These are phyloP conservation scores for Zalaria obscura DNA, from an alignment of 2,329 filamentous ascomycete species.

Conservation along the genomic window DNA sequence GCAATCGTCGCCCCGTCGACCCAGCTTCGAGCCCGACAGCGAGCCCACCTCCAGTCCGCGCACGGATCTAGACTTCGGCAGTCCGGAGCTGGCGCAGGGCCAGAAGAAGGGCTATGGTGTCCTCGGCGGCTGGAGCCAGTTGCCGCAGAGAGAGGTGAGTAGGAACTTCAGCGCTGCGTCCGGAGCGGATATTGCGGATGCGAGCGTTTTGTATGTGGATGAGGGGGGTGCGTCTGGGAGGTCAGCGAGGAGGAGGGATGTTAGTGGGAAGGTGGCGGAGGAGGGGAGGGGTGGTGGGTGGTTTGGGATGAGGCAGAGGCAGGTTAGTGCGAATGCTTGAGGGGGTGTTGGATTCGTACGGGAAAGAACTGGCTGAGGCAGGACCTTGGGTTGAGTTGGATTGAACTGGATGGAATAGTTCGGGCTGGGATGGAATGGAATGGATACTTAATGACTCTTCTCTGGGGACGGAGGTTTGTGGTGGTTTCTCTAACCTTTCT, in stretches of 20 bases:
- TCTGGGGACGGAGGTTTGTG: too few relatives aligned
- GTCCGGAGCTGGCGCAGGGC: constrained; percentile 23
- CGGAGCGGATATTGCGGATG: constrained; percentile 30
- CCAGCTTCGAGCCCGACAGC: constrained; percentile 7
- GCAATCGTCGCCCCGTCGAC: too few relatives aligned
- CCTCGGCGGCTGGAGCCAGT: constrained; percentile 9
- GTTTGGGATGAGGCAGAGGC: constrained; percentile 21
- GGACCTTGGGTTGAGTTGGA: too few relatives aligned
- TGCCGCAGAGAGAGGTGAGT: constrained; percentile 1
- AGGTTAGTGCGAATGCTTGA: constrained; percentile 22
- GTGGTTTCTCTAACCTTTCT: too few relatives aligned
- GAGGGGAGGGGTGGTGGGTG: constrained; percentile 42
- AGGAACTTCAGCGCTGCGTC: constrained; percentile 9
- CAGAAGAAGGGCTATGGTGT: constrained; percentile 11
- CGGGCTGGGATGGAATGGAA: too few relatives aligned
- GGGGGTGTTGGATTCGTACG: too few relatives aligned
- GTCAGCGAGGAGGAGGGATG: constrained; percentile 38
- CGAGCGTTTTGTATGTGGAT: constrained; percentile 17
- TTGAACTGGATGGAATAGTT: too few relatives aligned
- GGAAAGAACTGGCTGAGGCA: too few relatives aligned
- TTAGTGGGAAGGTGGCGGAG: constrained; percentile 60
- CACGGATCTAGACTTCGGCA: too few relatives aligned
- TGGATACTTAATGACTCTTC: too few relatives aligned
- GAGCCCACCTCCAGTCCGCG: constrained; percentile 7
- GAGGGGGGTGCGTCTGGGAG: constrained; percentile 12